Conservation (phyloP, 1,139 yeast species). For the Yamadazyma spencermartinsiae region DNA sequence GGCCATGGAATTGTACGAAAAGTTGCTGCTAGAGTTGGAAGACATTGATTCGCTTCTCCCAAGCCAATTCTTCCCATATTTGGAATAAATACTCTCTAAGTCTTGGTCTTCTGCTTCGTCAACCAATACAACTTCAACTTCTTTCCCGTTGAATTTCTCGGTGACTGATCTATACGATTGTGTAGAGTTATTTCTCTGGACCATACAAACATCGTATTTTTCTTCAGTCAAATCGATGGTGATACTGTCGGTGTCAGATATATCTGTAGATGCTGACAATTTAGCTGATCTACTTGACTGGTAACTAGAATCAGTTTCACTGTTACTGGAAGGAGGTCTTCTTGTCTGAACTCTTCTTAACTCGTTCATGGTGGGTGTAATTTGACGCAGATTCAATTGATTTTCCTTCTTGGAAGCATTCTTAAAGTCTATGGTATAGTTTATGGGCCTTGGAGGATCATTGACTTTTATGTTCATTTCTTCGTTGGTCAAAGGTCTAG, state of each 20-base stretch:
- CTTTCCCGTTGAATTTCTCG: conserved; percentile 42
- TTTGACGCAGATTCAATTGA: conserved; percentile 7
- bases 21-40: conserved; percentile 12
- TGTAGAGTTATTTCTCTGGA: conserved; percentile 36
- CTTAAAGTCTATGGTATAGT: conserved; percentile 44
- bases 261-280: conserved; percentile 19
- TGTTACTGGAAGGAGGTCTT: conserved; percentile 9
- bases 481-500: conserved; percentile 2
- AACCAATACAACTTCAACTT: conserved; percentile 48
- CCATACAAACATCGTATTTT: conserved; percentile 35
- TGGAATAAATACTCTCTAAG: conserved; percentile 45
- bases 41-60: conserved; percentile 20
- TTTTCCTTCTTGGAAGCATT: conserved; percentile 24
- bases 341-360: conserved; percentile 6
- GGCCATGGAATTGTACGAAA: conserved; percentile 17
- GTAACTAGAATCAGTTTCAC: conserved; percentile 26
- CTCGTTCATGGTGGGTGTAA: conserved; percentile 16
- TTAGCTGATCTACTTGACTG: conserved; percentile 31
- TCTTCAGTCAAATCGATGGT: conserved; percentile 47
- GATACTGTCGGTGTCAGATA: conserved; percentile 40
- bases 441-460: conserved; percentile 41
- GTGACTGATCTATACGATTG: conserved; percentile 41
- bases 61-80: conserved; percentile 36
- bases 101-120: conserved; percentile 36
- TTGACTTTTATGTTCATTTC: conserved; percentile 28